Percentiles rank a stretch among this genome's conserved stretches.
These are phyloP conservation scores for Ogataea nakhonphanomensis DNA, from an alignment of 805 yeast genomes.

Conservation along the genomic window DNA sequence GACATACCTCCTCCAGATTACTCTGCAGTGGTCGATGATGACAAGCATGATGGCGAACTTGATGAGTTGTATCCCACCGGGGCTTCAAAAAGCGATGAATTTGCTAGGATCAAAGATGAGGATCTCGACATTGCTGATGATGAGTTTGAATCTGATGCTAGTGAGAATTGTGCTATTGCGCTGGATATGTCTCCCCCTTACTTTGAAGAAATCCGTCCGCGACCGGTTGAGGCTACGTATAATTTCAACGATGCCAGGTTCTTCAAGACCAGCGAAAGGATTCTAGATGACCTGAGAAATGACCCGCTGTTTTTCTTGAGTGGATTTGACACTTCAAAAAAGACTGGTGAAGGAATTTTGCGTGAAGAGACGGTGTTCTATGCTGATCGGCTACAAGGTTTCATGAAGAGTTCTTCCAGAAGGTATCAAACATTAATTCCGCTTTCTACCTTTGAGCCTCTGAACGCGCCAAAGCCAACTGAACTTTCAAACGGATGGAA, in stretches of 20 bases:
- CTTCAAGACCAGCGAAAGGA: constrained; percentile 65
- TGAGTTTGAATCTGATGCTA: constrained; percentile 1
- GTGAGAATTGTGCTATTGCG: neutral
- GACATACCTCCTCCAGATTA: constrained; percentile 14
- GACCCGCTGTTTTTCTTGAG: constrained; percentile 36
- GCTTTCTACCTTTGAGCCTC: constrained; percentile 29
- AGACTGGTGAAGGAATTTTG: constrained; percentile 26
- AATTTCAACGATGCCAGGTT: constrained; percentile 23
- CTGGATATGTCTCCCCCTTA: constrained; percentile 9
- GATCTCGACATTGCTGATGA: constrained; percentile 11
- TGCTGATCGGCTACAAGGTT: constrained; percentile 24
- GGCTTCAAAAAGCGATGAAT: constrained; percentile 7
- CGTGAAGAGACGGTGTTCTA: constrained; percentile 35
- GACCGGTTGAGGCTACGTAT: constrained; percentile 18
- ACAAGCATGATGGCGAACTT: constrained; percentile 1
- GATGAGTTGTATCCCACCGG: constrained; percentile 17
- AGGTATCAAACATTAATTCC: constrained; percentile 32
- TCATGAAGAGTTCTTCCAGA: constrained; percentile 16
- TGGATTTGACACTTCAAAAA: constrained; percentile 7
- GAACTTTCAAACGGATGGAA: constrained; percentile 10
- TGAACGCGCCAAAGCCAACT: constrained; percentile 17
- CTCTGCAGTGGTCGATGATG: constrained; percentile 2
- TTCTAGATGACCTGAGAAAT: constrained; percentile 59
- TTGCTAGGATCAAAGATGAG: constrained; percentile 6
- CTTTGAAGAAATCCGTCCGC: constrained; percentile 17